Base-by-base conservation (phyloP, 805 yeast genomes). In the Jamesozyma hellenica region DNA sequence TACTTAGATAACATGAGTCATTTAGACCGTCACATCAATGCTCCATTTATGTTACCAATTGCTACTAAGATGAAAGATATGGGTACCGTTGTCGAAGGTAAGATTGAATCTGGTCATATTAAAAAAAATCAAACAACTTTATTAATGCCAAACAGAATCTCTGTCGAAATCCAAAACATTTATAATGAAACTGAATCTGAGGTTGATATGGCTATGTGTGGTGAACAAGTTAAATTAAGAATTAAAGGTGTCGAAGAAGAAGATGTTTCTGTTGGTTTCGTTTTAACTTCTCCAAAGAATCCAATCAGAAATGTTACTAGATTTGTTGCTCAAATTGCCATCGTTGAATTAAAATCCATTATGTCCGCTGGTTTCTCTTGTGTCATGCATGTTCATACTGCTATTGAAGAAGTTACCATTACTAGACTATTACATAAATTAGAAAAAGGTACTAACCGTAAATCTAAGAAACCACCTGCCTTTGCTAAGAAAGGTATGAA, bases 401-500 rank as follows among this genome's bases (percentile, higher is more conserved):
- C 97, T 41, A 87, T 90, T 52, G 97, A 92, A 67, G 99, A 92
- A 66, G 95, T 92, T 39, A 72, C 73, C 19, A 76, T 92, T 59
- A 71, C 79, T 38, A 78, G 79, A 55, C 73, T 92, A 62, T 71
- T 87, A 59, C 97, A 92, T 69, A 87, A 90, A 67, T 71, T 92
- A 55, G 95, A 92, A 65, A 90, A 84, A 71, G 96, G 96, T 47
- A 87, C 97, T 42, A 90, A 90, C 75, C 82, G 96, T 70, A 83
- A 79, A 65, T 84, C 95, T 45, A 92, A 87, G 75, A 87, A 84
- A 64, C 84, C 98, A 27, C 98, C 98, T 45, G 95, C 96, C 38
- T 92, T 87, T 64, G 99, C 97, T 48, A 92, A 90, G 68, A 84
- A 85, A 74, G 98, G 98, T 56, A 90, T 90, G 97, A 90, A 86